phyloP scores from a whole-genome alignment of 2,329 filamentous ascomycete species.

The Metarhizium humberi region DNA sequence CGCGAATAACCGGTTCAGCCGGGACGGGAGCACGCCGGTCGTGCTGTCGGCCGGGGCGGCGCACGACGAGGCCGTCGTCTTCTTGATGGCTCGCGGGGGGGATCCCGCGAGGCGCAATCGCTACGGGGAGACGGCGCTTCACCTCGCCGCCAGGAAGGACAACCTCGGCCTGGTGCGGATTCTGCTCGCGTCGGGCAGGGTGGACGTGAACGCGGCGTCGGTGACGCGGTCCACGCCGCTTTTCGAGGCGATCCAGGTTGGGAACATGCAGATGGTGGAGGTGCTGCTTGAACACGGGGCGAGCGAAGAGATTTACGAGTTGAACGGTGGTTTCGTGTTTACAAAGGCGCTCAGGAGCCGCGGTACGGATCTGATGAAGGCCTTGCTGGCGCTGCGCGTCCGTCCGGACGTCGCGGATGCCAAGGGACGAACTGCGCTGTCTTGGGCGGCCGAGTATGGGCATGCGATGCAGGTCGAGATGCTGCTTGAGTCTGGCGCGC shows the following conservation, averaged over 20 bases:
- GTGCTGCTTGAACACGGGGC: neutral
- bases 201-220: neutral
- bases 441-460: too few species aligned
- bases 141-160: neutral
- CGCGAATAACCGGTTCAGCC: neutral
- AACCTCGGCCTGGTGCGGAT: neutral
- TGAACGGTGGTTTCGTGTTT: too few species aligned
- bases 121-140: neutral
- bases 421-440: too few species aligned
- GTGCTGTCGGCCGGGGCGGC: neutral
- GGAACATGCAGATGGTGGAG: neutral
- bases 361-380: too few species aligned
- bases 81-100: too few species aligned
- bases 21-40: neutral
- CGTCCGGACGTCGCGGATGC: too few species aligned
- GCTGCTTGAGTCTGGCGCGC: too few species aligned
- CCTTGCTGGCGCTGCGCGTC: too few species aligned
- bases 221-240: neutral
- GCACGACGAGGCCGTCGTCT: neutral
- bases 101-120: neutral
- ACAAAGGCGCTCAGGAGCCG: too few species aligned
- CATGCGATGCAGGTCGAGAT: too few species aligned
- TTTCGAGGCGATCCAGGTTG: neutral
- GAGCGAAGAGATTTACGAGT: neutral
- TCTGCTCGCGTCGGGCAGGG: neutral